These are phyloP conservation scores for Xylariales sp. DNA, from an alignment of 2,329 filamentous ascomycete species.

Conservation along the genomic window DNA sequence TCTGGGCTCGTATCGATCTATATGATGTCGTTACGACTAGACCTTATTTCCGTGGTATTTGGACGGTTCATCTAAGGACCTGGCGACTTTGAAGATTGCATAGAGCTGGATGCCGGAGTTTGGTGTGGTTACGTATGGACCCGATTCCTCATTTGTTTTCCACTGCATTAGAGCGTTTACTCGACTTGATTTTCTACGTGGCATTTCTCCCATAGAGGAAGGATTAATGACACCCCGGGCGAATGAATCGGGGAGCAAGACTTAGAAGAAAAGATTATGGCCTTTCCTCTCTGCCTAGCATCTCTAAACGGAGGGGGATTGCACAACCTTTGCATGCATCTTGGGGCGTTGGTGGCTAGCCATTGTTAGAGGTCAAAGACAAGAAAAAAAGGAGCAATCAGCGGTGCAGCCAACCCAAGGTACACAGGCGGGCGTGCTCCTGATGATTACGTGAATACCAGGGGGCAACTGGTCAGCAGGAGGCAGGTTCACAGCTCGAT, in stretches of 20 bases:
- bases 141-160: constrained; percentile 11
- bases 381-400: constrained; percentile 1
- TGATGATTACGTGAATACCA: too few relatives aligned
- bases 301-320: too few relatives aligned
- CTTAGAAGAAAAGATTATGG: too few relatives aligned
- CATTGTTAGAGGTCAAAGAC: constrained; percentile 1
- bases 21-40: constrained; percentile 3
- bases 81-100: constrained; percentile 21
- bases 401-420: too few relatives aligned
- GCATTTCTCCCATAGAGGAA: neutral
- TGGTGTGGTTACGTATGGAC: constrained; percentile 1
- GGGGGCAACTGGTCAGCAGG: too few relatives aligned
- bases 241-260: too few relatives aligned
- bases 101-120: constrained; percentile 29
- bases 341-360: constrained; percentile 7
- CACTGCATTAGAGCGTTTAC: constrained; percentile 9
- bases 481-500: too few relatives aligned
- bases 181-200: neutral
- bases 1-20: constrained; percentile 5
- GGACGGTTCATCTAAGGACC: neutral
- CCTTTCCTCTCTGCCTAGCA: too few relatives aligned
- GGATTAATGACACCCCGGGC: too few relatives aligned
- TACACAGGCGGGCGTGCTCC: too few relatives aligned
- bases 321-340: constrained; percentile 3
- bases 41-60: constrained; percentile 3